These are phyloP conservation scores for Pterocarpus santalinus DNA, from an alignment of 306 rosid species.

Conservation along the genomic window DNA sequence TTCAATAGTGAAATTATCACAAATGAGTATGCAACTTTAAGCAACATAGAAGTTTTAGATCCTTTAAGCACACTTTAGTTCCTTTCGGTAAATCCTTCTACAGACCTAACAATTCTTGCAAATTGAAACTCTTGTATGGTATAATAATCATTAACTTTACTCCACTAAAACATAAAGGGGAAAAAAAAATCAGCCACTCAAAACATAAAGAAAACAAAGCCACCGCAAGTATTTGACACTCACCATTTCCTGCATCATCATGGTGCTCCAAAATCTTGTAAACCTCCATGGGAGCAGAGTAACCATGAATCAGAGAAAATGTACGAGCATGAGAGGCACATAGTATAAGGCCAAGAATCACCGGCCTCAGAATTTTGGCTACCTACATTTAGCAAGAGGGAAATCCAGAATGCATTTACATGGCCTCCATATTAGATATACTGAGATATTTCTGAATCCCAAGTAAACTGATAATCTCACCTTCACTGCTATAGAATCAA, in stretches of 20 bases:
- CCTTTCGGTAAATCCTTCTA: background rate
- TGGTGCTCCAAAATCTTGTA: constrained; percentile 93
- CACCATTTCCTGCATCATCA: constrained; percentile 73
- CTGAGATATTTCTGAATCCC: constrained; percentile 21
- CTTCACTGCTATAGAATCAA: constrained; percentile 55
- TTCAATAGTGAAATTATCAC: background rate
- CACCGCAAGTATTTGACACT: constrained; percentile 41
- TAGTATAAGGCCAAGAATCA: constrained; percentile 79
- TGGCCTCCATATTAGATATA: constrained; percentile 23
- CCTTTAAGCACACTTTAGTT: constrained; percentile 2
- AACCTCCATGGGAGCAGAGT: constrained; percentile 90
- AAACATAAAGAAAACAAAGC: constrained; percentile 13
- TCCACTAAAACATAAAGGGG: constrained; percentile 17
- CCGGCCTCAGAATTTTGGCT: constrained; percentile 82
- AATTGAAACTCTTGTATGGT: constrained; percentile 19
- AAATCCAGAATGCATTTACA: constrained; percentile 28
- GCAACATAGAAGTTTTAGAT: background rate
- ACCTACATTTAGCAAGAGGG: constrained; percentile 58
- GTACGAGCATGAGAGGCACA: constrained; percentile 95
- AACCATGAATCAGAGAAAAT: constrained; percentile 90
- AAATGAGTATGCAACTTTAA: constrained; percentile 18
- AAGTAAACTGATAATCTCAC: constrained; percentile 54
- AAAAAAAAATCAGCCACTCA: background rate
- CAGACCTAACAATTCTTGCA: constrained; percentile 2
- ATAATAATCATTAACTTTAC: background rate